phyloP scores from a whole-genome alignment of 352 stramenopile genomes.

The Phytophthora sp. region DNA sequence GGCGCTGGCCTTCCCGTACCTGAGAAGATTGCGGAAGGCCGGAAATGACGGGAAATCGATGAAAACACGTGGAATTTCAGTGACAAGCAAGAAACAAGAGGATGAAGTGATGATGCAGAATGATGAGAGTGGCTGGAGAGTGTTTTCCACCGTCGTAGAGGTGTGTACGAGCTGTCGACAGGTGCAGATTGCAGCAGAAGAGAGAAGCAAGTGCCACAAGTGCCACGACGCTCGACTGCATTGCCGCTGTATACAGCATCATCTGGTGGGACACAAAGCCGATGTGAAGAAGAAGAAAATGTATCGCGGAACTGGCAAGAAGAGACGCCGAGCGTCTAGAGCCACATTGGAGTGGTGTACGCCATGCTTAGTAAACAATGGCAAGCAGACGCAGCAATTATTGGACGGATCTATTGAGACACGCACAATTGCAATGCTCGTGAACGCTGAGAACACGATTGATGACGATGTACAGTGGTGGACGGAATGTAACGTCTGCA shows the following conservation, averaged over 20 bases:
- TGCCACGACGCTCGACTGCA: conserved; percentile 43
- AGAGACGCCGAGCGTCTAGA: conserved; percentile 28
- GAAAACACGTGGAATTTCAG: neutral
- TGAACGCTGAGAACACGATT: conserved; percentile 21
- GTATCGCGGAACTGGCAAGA: conserved; percentile 27
- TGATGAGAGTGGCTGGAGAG: conserved; percentile 31
- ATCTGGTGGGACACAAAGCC: conserved; percentile 3
- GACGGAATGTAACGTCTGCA: conserved; percentile 40
- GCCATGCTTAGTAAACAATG: conserved; percentile 24
- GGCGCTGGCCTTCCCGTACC: conserved; percentile 35
- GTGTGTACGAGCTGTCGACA: conserved; percentile 66
- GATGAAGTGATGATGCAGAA: conserved; percentile 6
- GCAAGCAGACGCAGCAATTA: conserved; percentile 14
- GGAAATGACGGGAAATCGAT: conserved; percentile 5
- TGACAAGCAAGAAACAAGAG: neutral
- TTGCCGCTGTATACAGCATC: conserved; percentile 37
- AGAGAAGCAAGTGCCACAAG: conserved; percentile 39
- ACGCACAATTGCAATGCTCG: conserved; percentile 49
- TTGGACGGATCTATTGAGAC: conserved; percentile 40
- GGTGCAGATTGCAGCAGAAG: conserved; percentile 46
- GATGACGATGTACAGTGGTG: conserved; percentile 39
- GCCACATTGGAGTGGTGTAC: conserved; percentile 29
- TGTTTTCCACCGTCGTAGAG: conserved; percentile 52
- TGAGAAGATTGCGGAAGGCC: conserved; percentile 8
- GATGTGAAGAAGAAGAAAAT: conserved; percentile 18